Percentiles rank a stretch among this genome's conserved stretches.
Evolutionary conservation across 2,329 filamentous ascomycete species (phyloP).

Genomic region (Colletotrichum tofieldiae): DNA sequence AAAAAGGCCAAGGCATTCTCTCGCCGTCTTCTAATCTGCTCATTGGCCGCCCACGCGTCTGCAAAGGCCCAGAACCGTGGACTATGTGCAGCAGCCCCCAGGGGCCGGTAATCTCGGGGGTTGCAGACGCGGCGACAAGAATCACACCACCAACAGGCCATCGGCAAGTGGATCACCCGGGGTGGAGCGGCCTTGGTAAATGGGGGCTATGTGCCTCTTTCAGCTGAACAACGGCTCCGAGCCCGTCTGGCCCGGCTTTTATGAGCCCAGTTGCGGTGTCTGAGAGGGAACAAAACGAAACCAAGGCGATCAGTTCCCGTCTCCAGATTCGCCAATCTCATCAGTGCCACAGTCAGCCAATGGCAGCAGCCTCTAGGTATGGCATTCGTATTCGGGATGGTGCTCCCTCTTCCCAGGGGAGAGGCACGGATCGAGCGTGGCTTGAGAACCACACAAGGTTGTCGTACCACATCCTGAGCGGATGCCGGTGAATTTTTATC

Average conservation of each 20-base stretch:
- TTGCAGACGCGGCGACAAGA: slow-evolving; percentile 15
- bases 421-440: slow-evolving; percentile 15
- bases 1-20: neutral
- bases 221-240: slow-evolving; percentile 23
- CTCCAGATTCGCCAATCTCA: slow-evolving; percentile 35
- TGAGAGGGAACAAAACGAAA: neutral
- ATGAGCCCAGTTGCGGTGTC: neutral
- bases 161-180: slow-evolving; percentile 41
- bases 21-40: neutral
- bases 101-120: slow-evolving; percentile 34
- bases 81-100: slow-evolving; percentile 11
- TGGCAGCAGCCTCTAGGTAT: neutral
- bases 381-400: slow-evolving; percentile 34
- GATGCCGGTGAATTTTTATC: slow-evolving; percentile 38
- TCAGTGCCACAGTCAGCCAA: neutral
- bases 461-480: slow-evolving; percentile 37
- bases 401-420: neutral
- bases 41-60: neutral
- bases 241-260: neutral
- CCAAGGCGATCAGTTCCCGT: slow-evolving; percentile 18
- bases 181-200: slow-evolving; percentile 26
- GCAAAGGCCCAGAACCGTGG: neutral
- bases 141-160: slow-evolving; percentile 42
- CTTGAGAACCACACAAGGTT: slow-evolving; percentile 21
- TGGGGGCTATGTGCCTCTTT: slow-evolving; percentile 2